phyloP scores from a whole-genome alignment of 306 rosid species.

The Quercus gilva region DNA sequence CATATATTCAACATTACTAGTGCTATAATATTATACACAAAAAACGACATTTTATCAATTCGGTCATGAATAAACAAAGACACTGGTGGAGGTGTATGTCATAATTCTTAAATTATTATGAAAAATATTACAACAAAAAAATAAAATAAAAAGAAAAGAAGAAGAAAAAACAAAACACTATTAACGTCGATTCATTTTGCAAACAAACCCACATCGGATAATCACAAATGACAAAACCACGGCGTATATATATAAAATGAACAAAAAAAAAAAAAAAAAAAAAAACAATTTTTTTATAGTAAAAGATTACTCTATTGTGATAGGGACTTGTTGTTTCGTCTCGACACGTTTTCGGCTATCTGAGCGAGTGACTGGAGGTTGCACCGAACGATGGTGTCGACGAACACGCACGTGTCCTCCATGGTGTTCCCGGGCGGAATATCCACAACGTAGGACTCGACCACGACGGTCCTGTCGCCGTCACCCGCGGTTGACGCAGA shows the following conservation, averaged over 20 bases:
- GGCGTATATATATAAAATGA: neutral
- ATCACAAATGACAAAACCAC: neutral
- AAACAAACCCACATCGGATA: neutral
- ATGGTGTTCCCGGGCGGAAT: slow-evolving; percentile 81
- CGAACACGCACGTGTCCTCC: slow-evolving; percentile 80
- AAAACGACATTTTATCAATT: neutral
- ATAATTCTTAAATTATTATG: neutral
- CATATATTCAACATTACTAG: too few relatives aligned
- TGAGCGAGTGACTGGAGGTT: slow-evolving; percentile 88
- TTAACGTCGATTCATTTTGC: neutral
- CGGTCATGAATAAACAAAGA: neutral
- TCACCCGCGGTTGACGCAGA: neutral
- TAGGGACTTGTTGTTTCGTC: slow-evolving; percentile 15
- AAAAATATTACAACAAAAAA: neutral
- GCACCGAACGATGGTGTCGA: slow-evolving; percentile 88
- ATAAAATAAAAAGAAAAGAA: neutral
- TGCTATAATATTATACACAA: neutral
- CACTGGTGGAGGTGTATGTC: neutral
- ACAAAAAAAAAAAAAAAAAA: neutral
- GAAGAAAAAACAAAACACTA: neutral
- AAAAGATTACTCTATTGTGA: neutral
- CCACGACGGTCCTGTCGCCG: slow-evolving; percentile 58
- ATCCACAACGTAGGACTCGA: slow-evolving; percentile 96
- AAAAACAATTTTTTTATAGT: slow-evolving; percentile 13
- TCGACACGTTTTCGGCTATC: slow-evolving; percentile 57